phyloP scores from a whole-genome alignment of 2,329 filamentous ascomycete genomes.

The Lecanicillium sp. region DNA sequence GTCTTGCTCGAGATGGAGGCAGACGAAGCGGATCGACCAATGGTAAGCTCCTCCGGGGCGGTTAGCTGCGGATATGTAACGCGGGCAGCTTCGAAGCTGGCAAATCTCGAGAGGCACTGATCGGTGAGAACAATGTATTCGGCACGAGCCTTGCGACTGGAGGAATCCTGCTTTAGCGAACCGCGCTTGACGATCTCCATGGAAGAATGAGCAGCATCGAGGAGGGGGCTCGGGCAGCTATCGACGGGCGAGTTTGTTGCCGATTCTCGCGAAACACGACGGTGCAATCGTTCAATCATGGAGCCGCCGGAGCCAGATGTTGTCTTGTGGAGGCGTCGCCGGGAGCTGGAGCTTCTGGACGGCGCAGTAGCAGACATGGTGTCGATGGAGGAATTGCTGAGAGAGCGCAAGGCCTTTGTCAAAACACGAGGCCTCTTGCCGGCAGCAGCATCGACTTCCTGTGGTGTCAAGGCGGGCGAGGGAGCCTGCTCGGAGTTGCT shows the following conservation, averaged over 20 bases:
- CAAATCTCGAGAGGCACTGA: slow-evolving; percentile 45
- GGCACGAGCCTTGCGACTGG: slow-evolving; percentile 42
- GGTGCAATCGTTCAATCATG: slow-evolving; percentile 37
- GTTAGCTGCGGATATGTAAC: slow-evolving; percentile 41
- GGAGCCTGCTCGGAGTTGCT: slow-evolving; percentile 5
- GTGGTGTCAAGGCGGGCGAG: not conserved
- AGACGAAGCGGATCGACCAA: slow-evolving; percentile 22
- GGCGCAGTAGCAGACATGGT: slow-evolving; percentile 27
- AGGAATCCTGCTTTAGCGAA: slow-evolving; percentile 43
- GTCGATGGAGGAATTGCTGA: slow-evolving; percentile 36
- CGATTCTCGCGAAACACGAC: slow-evolving; percentile 34
- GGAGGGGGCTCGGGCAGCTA: slow-evolving; percentile 19
- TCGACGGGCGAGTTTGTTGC: slow-evolving; percentile 27
- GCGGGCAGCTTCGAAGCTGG: slow-evolving; percentile 40
- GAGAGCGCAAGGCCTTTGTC: slow-evolving; percentile 32
- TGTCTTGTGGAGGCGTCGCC: slow-evolving; percentile 32
- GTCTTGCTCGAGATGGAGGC: slow-evolving; percentile 24
- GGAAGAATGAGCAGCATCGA: slow-evolving; percentile 28
- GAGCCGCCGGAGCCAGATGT: slow-evolving; percentile 32
- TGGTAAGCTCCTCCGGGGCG: slow-evolving; percentile 20
- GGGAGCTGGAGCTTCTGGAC: slow-evolving; percentile 27
- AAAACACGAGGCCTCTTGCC: slow-evolving; percentile 31
- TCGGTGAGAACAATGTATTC: slow-evolving; percentile 49
- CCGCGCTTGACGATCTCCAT: slow-evolving; percentile 41
- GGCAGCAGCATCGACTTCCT: slow-evolving; percentile 17